Evolutionary conservation across 2,329 filamentous ascomycete genomes (phyloP), one percentile per base, ranked within the genome.

Genomic region (Colletotrichum zoysiae): DNA sequence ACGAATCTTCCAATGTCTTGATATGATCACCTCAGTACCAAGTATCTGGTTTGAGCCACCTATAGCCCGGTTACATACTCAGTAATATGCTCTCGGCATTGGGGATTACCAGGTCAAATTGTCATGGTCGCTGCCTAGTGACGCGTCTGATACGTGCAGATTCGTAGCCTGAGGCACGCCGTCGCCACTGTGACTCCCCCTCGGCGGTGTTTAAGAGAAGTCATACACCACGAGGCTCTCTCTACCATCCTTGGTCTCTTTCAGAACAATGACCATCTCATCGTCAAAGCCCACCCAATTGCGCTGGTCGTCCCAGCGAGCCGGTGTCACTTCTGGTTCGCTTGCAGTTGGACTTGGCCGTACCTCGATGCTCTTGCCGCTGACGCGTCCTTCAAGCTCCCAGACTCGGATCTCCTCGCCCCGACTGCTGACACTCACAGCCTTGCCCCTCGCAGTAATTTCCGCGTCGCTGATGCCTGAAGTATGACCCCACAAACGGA

Each of bases 231-330:
- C 88, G 74, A 97, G 81, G 73, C 92, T 90, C 78, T 95, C 93
- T 50, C 87, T 87, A 1, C 93, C 93, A 35, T 88, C 84, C 35
- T 83, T 81, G 74, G 89, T 88, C 81, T 95, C 93, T 74, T 93
- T 91, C 62, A 97, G 84, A 53, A 97, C 90, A 73, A 97, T 91
- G n/a, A 97, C 93, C 83, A 94, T 94, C 81, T 97, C 93, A 55
- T 97, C 94, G 77, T 97, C 94, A 77, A 97, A 97, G 0, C 93
- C 94, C 11, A 97, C 90, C 89, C 92, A 95, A 63, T 88, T 88
- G 71, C 85, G 82, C 60, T 82, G 80, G 70, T 86, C 85, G 46
- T 87, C 84, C 79, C 83, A 83, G 50, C 79, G 77, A 40, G 76
- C 66, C n/a, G 71, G 59, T 50, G 26, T 53, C 5, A 46, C 46